Base-by-base conservation (phyloP, 2,329 filamentous ascomycete species). In the Knoxdaviesia capensis region DNA sequence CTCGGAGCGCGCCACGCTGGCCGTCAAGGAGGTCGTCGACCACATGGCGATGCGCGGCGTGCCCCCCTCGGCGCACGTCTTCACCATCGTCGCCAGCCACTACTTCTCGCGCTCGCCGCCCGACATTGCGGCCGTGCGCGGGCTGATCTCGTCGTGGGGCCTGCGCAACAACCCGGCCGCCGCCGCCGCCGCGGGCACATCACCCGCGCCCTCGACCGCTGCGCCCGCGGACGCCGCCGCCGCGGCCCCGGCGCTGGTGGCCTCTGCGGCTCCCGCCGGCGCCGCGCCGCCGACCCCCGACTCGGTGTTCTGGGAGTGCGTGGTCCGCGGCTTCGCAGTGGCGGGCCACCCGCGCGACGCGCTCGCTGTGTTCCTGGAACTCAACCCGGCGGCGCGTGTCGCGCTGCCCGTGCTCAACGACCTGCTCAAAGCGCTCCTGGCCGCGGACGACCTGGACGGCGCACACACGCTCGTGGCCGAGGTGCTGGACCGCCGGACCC, bases 21-120 rank as follows among this genome's bases (percentile, higher is more conserved):
- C 65, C 2, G 65, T 88, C 28, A 38, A 45, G 31, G 42, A 31
- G 6, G 40, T 48, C 6, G 64, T 85, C 37, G 57, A 62, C 1
- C 71, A 79, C 54, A 80, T 90, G 67, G 59, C 60, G 41, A 49
- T 52, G 5, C 59, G 63, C 29, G 66, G 68, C 20, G 51, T 78
- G 37, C 54, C 65, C 39, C 65, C 74, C 2, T 71, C 70, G 4
- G 57, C 72, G 1, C 69, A 84, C 49, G 80, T 85, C 51, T 81
- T 81, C 60, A 87, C 81, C 29, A 80, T 78, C 51, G 68, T 90
- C 20, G 62, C 81, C 38, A 70, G 77, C 38, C 66, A 80, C 53
- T 78, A 77, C 53, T 79, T 87, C 53, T 51, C 62, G 6, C 66
- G 64, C 41, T 46, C 59, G 1, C 71, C 73, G 2, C 74, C 77